Base-by-base conservation (phyloP, 257 asterid genomes). In the Lithospermum erythrorhizon region DNA sequence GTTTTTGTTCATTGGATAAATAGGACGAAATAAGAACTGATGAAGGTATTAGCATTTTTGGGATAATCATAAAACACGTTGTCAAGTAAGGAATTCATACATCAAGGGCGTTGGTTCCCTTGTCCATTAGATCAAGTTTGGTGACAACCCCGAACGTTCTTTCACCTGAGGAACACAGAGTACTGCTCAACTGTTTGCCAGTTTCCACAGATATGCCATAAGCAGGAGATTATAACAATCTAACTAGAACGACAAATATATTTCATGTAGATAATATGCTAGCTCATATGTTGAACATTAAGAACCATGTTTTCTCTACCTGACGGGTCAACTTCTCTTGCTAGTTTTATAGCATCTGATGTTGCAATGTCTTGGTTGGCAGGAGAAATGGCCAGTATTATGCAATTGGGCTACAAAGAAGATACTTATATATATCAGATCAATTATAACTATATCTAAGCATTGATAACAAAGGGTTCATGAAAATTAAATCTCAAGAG, bases 341-440 rank as follows among this genome's bases (percentile, higher is more conserved):
- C 96, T 61, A 90, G 94, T 78, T 90, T 90, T 75, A 90, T 90
- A 58, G 98, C 98, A 75, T 90, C 98, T 6, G 98, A 90, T 68
- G 98, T 90, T 61, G 98, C 98, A 55, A 90, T 90, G 77, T 90
- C 98, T 81, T 90, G 98, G 77, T 90, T 90, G 59, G 98, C 98
- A 27, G 98, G 98, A 73, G 97, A 90, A 70, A 90, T 90, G 1
- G 98, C 98, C 86, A 90, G 78, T 72, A 90, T 90, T 55, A 90
- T 90, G 85, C 95, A 83, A 80, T 82, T 90, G 62, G 91, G 91
- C 98, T 90, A 79, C 41, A 73, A 80, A 68, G 22, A 55, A 24
- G 23, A 71, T 41, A 27, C 32, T 65, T 8, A 52, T 37, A 51
- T 49, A 45, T 37, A 41, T 45, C 9, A 32, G 53, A 11, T 41